Percentiles rank a stretch among this genome's conserved stretches.
Conservation (phyloP, 176 grass and related monocot genomes). For the Oryza officinalis region DNA sequence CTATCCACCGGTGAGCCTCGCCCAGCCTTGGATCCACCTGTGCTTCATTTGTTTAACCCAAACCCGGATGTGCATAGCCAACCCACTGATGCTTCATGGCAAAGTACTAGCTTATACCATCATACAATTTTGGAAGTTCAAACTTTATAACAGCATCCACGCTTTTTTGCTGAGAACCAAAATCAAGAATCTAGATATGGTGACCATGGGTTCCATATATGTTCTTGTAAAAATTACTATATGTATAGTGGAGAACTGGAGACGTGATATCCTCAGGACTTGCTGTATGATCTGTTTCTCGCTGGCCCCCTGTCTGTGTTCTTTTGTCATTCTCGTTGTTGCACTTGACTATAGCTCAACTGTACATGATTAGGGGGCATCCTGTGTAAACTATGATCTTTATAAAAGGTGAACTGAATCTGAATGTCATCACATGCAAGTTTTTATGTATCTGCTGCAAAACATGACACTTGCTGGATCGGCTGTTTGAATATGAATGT, state of each 20-base stretch:
- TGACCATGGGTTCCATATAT: neutral
- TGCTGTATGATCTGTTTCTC: neutral
- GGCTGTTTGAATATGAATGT: neutral
- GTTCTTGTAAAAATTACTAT: neutral
- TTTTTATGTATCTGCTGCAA: neutral
- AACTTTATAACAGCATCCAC: neutral
- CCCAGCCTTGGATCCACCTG: neutral
- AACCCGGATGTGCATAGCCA: no score
- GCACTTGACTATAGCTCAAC: neutral
- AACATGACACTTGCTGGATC: neutral
- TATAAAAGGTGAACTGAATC: neutral
- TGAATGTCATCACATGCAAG: constrained; percentile 7
- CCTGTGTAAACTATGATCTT: neutral
- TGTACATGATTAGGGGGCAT: neutral
- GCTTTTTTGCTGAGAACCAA: neutral
- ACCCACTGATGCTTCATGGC: neutral
- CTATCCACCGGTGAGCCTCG: neutral
- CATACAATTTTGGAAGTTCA: neutral
- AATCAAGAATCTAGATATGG: neutral
- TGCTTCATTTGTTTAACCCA: neutral
- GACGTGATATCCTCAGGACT: neutral
- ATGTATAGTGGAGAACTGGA: neutral
- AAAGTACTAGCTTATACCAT: neutral
- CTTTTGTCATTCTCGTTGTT: constrained; percentile 16
- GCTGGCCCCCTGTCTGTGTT: neutral